Conservation (phyloP, 2,329 filamentous ascomycete genomes). For the Penicillium oxalicum region DNA sequence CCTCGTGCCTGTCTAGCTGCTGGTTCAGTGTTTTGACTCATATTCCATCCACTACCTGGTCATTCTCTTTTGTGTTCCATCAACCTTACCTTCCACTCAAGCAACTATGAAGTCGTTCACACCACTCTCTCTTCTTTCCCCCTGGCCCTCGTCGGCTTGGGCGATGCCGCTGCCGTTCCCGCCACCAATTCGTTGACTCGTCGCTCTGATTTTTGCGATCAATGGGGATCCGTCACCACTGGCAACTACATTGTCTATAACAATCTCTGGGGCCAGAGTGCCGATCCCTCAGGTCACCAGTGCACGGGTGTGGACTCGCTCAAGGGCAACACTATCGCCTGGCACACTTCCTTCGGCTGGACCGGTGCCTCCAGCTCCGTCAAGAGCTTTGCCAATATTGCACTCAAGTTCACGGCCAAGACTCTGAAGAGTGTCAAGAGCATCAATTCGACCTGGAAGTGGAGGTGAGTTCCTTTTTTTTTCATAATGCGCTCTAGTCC, state of each 20-base stretch:
- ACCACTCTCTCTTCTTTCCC: slow-evolving; percentile 17
- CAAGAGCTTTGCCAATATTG: slow-evolving; percentile 46
- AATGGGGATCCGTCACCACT: slow-evolving; percentile 34
- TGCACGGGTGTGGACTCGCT: slow-evolving; percentile 40
- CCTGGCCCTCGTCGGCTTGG: slow-evolving; percentile 17
- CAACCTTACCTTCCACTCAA: not conserved
- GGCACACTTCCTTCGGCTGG: slow-evolving; percentile 45
- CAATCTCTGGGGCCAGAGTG: slow-evolving; percentile 46
- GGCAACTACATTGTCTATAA: slow-evolving; percentile 48
- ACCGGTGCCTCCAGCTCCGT: slow-evolving; percentile 36
- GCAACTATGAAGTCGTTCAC: slow-evolving; percentile 27
- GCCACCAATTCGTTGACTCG: slow-evolving; percentile 20
- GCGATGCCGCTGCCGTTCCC: slow-evolving; percentile 20
- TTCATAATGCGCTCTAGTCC: no score
- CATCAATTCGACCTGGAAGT: slow-evolving; percentile 43
- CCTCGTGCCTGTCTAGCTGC: no score
- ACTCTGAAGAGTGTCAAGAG: slow-evolving; percentile 34
- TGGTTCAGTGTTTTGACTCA: no score
- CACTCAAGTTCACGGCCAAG: slow-evolving; percentile 33
- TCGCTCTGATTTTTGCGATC: slow-evolving; percentile 36
- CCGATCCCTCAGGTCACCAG: slow-evolving; percentile 36
- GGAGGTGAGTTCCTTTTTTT: slow-evolving; percentile 27
- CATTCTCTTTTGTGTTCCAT: no score
- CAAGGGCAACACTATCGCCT: slow-evolving; percentile 33
- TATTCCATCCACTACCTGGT: no score